Evolutionary conservation across 345 rosid species (phyloP), one percentile per base, ranked within the genome.

Genomic region (Populus ilicifolia): DNA sequence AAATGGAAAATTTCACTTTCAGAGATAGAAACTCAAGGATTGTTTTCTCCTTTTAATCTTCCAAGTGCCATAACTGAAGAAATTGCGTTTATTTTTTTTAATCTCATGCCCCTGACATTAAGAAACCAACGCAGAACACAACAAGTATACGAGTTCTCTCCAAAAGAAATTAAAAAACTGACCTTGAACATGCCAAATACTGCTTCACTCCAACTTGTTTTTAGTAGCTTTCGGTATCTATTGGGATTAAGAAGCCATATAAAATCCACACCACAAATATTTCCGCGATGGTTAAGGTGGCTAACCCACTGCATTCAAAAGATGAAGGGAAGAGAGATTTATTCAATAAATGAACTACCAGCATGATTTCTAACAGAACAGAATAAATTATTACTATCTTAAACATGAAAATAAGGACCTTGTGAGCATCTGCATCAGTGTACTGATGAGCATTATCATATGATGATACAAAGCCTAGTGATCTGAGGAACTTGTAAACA

Each of bases 101-200:
- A n/a, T 56, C 21, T 14, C 29, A 59, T 33, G n/a, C 10, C 41
- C 5, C 69, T 30, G 11, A 30, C 36, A 16, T 65, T 33, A 65
- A n/a, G 23, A 35, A 35, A 17, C 69, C 20, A 65, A 33, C 2
- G 39, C 38, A 65, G 36, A 63, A 16, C 20, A 30, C n/a, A 65
- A 18, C 17, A 63, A 20, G 20, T 16, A 16, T 8, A 30, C 41
- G n/a, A 6, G n/a, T 12, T 35, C 5, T 6, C 41, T 65, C 69
- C 4, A 6, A 17, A 65, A 17, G n/a, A 29, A 65, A 65, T 72
- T 27, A 23, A 79, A 68, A 13, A 74, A 29, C 83, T 83, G 64
- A 95, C 99, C 97, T 87, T 91, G 87, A 95, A 90, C 91, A 95
- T 95, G 89, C 90, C 99, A 82, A 93, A 95, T n/a, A 89, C 97